phyloP scores from a whole-genome alignment of 805 yeast species.

The Lachancea nothofagi region DNA sequence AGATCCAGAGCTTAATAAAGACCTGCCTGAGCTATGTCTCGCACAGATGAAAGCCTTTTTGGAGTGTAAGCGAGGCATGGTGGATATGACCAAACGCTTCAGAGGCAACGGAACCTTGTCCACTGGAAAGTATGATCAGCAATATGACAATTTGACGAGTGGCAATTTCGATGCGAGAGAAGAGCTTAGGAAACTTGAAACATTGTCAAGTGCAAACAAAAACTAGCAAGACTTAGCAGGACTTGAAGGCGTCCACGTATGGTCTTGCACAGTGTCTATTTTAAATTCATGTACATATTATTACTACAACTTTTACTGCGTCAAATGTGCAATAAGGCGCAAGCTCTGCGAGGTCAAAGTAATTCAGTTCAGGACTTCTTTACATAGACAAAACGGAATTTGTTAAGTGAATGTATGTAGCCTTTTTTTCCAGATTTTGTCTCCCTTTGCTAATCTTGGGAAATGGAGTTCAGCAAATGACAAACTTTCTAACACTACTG shows the following conservation, averaged over 20 bases:
- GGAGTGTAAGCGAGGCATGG: slow-evolving; percentile 87
- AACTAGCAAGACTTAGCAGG: slow-evolving; percentile 17
- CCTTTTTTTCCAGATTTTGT: too few species aligned
- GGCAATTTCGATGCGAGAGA: slow-evolving; percentile 82
- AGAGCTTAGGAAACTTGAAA: slow-evolving; percentile 68
- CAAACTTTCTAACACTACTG: slow-evolving; percentile 1
- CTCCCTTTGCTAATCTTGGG: too few species aligned
- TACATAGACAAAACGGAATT: too few species aligned
- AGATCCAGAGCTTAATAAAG: slow-evolving; percentile 66
- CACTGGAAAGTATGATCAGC: slow-evolving; percentile 88
- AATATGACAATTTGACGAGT: slow-evolving; percentile 65
- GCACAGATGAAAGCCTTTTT: slow-evolving; percentile 80
- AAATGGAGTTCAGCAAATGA: not conserved
- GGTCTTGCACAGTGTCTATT: too few species aligned
- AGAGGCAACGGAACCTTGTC: slow-evolving; percentile 91
- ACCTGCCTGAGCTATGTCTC: slow-evolving; percentile 81
- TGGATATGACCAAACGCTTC: slow-evolving; percentile 87
- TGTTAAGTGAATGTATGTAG: too few species aligned
- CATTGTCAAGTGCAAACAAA: slow-evolving; percentile 49
- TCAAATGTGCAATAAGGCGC: too few species aligned
- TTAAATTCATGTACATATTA: slow-evolving; percentile 1
- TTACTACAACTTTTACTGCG: not conserved
- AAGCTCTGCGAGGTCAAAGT: too few species aligned
- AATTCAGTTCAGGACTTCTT: too few species aligned
- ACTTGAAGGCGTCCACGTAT: too few species aligned